Evolutionary conservation across 257 asterid species (phyloP), one percentile per base, ranked within the genome.

Genomic region (Coffea eugenioides): DNA sequence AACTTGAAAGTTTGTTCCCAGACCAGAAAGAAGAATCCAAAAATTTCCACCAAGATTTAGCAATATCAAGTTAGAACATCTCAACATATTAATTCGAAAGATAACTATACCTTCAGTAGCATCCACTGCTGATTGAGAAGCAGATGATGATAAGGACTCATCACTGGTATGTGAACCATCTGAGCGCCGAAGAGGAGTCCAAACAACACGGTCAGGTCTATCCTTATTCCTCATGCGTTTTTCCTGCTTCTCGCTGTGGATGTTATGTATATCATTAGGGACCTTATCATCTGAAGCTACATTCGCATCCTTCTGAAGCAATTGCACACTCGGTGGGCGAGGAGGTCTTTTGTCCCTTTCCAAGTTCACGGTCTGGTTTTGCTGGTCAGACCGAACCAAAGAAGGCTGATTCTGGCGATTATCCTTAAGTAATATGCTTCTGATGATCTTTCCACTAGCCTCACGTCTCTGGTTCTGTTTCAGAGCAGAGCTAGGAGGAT

Each of bases 141-240:
- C 81, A 39, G 92, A 84, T 25, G 91, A 90, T 76, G 95, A 87
- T 76, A 89, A 86, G 23, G 97, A 89, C 51, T 88, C 96, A 61
- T 88, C 92, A 87, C 91, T 91, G 68, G 92, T 88, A 81, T 85
- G 93, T 77, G 91, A 84, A 74, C 94, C 92, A 81, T 94, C 97
- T 36, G 97, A 85, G 69, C 91, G 97, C 48, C 90, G 90, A 85
- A 92, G 90, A 81, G 94, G 97, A 68, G 98, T 82, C 98, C 97
- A 90, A 83, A 92, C 96, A 82, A 96, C 98, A 81, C 96, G 94
- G 86, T 94, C 98, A 82, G 96, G 98, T 77, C 97, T 91, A 84
- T 92, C 97, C 87, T 89, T 94, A 82, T 90, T 94, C 88, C 91
- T 88, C 51, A 87, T 82, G 59, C 93, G 90, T 66, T 87, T 92